These are phyloP conservation scores for Irineochytrium annulatum DNA, from an alignment of 192 early-diverging fungal species.

Conservation along the genomic window DNA sequence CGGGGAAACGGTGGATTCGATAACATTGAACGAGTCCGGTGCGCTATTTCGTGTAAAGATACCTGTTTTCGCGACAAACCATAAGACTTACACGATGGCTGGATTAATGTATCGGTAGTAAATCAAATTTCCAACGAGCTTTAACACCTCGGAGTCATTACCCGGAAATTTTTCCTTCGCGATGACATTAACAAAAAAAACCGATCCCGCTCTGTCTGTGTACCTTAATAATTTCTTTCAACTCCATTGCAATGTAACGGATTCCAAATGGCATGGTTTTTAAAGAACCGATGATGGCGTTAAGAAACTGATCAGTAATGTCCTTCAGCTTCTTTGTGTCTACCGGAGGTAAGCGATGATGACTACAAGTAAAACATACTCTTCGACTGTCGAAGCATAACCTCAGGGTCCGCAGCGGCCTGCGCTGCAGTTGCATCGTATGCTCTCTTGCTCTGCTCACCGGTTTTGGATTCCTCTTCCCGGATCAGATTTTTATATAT, in stretches of 20 bases:
- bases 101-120: conserved; percentile 99
- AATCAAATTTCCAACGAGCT: conserved; percentile 89
- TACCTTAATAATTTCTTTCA: conserved; percentile 66
- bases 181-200: conserved; percentile 7
- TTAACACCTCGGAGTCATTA: conserved; percentile 76
- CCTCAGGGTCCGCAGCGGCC: conserved; percentile 78
- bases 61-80: conserved; percentile 2
- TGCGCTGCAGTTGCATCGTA: conserved; percentile 76
- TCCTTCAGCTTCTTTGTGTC: conserved; percentile 66
- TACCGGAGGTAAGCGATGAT: conserved; percentile 6
- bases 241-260: conserved; percentile 89
- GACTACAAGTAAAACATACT: conserved; percentile 28
- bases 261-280: conserved; percentile 92
- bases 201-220: neutral
- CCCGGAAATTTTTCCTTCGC: conserved; percentile 77
- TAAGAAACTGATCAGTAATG: conserved; percentile 81
- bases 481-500: conserved; percentile 86
- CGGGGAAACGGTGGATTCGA: conserved; percentile 77
- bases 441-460: conserved; percentile 68
- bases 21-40: conserved; percentile 94
- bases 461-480: conserved; percentile 85
- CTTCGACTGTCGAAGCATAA: conserved; percentile 30
- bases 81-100: conserved; percentile 72
- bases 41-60: conserved; percentile 50
- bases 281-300: conserved; percentile 72